Base-by-base conservation (phyloP, 345 rosid species). In the Hibiscus tridactylites region DNA sequence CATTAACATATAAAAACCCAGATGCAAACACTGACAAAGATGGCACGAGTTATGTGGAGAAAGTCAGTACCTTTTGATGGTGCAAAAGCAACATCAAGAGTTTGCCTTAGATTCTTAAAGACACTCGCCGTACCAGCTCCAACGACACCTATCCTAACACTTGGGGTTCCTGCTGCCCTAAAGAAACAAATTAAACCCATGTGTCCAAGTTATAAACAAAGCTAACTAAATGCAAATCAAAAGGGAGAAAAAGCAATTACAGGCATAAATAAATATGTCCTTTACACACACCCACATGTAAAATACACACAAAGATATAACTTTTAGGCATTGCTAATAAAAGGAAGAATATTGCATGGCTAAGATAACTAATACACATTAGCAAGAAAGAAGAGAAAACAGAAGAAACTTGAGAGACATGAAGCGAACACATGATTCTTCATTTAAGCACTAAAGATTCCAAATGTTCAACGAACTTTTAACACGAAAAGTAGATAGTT, bases 81-180 rank as follows among this genome's bases (percentile, higher is more conserved):
- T 29, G 79, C 56, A 80, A 95, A 95, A 64, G 99, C 88, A 80
- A 92, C 73, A 73, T 81, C 81, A 71, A 90, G 83, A 16, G 74
- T 77, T 73, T 58, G 74, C 56, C 78, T 70, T 65, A 79, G 83
- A 77, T 89, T 89, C 70, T 89, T 81, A 80, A 95, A 89, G 71
- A 87, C 68, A 79, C 92, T 84, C 33, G 96, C 94, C 35, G 98
- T 95, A 76, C 98, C 99, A 70, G 87, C 83, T 80, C 99, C 99
- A 53, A 92, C 97, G 60, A 88, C 97, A 50, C 87, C 90, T 56
- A 95, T 71, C 79, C 80, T 83, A 67, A 85, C 93, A 70, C 81
- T 72, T 61, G 97, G 99, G 66, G 79, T 79, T 78, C 92, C 91
- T 63, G 96, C 99, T 77, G 79, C 90, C 97, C 99, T 95, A 76